These are phyloP conservation scores for Actinomortierella ambigua DNA, from an alignment of 371 early-diverging fungal species.

Conservation along the genomic window DNA sequence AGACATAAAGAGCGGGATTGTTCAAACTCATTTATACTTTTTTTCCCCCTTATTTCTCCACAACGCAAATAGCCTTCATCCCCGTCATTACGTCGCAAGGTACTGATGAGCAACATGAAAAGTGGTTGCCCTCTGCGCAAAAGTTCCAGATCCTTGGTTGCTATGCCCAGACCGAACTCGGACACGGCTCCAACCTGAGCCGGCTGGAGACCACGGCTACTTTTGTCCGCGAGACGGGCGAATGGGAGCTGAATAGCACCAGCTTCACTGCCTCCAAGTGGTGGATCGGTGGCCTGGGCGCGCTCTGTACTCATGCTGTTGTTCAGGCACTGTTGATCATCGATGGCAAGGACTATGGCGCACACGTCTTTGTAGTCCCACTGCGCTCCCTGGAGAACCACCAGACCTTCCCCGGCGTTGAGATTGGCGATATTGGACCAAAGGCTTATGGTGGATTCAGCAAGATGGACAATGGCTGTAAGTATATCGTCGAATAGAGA, in stretches of 20 bases:
- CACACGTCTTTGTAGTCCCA: constrained; percentile 84
- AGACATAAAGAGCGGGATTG: too few relatives aligned
- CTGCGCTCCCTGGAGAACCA: constrained; percentile 80
- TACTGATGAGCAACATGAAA: constrained; percentile 77
- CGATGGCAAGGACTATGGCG: constrained; percentile 76
- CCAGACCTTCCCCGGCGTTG: constrained; percentile 75
- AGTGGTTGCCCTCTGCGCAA: constrained; percentile 75
- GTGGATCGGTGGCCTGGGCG: constrained; percentile 88
- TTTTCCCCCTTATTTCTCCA: neutral
- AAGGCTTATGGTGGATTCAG: constrained; percentile 79
- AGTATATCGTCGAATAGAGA: constrained; percentile 2
- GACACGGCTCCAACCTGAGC: constrained; percentile 71
- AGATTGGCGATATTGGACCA: constrained; percentile 89
- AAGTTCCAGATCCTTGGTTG: constrained; percentile 83
- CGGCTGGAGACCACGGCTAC: constrained; percentile 92
- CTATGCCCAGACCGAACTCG: constrained; percentile 81
- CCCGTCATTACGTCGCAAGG: constrained; percentile 79
- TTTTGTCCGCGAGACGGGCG: constrained; percentile 76
- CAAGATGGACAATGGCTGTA: constrained; percentile 85
- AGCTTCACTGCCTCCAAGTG: constrained; percentile 78
- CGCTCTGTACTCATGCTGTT: constrained; percentile 69
- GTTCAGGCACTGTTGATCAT: constrained; percentile 86
- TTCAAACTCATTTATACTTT: neutral
- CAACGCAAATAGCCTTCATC: constrained; percentile 65
- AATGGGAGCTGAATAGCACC: constrained; percentile 87